A percentile compares a stretch with the other conserved stretches of the same genome.
Conservation (phyloP, 2,329 filamentous ascomycete species). For the Alternaria sp. region DNA sequence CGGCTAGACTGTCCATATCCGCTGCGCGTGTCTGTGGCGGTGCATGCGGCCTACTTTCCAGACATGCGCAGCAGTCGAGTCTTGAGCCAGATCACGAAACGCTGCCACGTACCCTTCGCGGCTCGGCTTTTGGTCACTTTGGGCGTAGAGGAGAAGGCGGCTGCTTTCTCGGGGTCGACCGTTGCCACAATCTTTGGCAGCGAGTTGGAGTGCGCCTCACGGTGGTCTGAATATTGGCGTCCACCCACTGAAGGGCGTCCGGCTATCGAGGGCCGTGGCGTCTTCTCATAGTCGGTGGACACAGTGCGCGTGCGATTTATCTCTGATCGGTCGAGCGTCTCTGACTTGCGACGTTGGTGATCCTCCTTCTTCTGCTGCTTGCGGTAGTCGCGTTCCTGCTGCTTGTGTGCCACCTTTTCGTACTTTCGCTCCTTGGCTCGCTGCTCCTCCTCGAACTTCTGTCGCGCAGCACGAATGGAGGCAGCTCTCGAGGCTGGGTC, state of each 20-base stretch:
- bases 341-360: slow-evolving; percentile 50
- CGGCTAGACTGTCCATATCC: background rate
- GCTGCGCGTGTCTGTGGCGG: slow-evolving; percentile 2
- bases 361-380: slow-evolving; percentile 55
- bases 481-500: slow-evolving; percentile 63
- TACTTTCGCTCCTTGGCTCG: slow-evolving; percentile 62
- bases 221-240: slow-evolving; percentile 48
- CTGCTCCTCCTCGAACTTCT: slow-evolving; percentile 66
- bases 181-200: slow-evolving; percentile 43
- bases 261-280: slow-evolving; percentile 39
- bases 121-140: slow-evolving; percentile 43
- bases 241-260: slow-evolving; percentile 44
- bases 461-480: slow-evolving; percentile 61
- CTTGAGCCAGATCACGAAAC: slow-evolving; percentile 64
- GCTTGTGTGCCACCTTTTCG: slow-evolving; percentile 60
- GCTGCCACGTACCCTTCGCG: slow-evolving; percentile 57
- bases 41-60: slow-evolving; percentile 15
- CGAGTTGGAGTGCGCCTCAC: slow-evolving; percentile 43
- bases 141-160: slow-evolving; percentile 24
- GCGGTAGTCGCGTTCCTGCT: slow-evolving; percentile 52
- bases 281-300: slow-evolving; percentile 42
- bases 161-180: slow-evolving; percentile 40
- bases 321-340: slow-evolving; percentile 41
- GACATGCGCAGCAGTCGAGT: slow-evolving; percentile 61
- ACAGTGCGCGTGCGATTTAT: slow-evolving; percentile 38